Evolutionary conservation across 805 yeast genomes (phyloP), one percentile per base, ranked within the genome.

Genomic region (Candida nonsorbophila): DNA sequence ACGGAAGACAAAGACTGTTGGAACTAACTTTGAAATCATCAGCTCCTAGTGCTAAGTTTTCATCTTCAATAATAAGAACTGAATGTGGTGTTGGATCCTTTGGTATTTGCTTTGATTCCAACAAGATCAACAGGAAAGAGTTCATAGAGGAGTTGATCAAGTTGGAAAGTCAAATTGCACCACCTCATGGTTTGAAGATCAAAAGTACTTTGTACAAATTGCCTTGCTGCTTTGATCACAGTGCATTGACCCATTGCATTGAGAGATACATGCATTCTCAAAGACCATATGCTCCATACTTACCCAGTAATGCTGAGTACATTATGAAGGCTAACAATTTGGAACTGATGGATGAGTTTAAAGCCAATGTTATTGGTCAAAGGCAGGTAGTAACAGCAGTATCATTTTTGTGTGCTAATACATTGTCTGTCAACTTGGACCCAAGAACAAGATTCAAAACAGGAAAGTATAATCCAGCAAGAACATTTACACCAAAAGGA

Each of bases 351-450:
- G 82, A 75, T 29, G 88, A 88, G 29, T 69, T 78, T 38, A 85
- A 85, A 42, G 77, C 87, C 79, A 58, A 87, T 50, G 90, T 86
- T 61, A 66, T 83, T 25, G 97, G 97, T 3, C 72, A 87, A 50
- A 88, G 80, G 67, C 68, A 90, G 62, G 97, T 90, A 5, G 66
- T 90, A 39, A 97, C 97, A 31, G 75, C 88, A 28, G 98, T 97
- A 49, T 97, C 90, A 56, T 97, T 92, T 16, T 92, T 88, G 61
- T 69, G 90, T 47, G 97, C 97, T 28, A 96, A 97, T 4, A 97
- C 98, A 15, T 88, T 97, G 66, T 97, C 97, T 1, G 95, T 90
- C 42, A 97, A 97, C 22, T 72, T 92, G 44, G 97, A 92, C 55
- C 98, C 98, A 33, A 79, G 97, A 48, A 96, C 88, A 47, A 74